Evolutionary conservation across 2,329 filamentous ascomycete species (phyloP).

Genomic region (Seiridium unicorne): DNA sequence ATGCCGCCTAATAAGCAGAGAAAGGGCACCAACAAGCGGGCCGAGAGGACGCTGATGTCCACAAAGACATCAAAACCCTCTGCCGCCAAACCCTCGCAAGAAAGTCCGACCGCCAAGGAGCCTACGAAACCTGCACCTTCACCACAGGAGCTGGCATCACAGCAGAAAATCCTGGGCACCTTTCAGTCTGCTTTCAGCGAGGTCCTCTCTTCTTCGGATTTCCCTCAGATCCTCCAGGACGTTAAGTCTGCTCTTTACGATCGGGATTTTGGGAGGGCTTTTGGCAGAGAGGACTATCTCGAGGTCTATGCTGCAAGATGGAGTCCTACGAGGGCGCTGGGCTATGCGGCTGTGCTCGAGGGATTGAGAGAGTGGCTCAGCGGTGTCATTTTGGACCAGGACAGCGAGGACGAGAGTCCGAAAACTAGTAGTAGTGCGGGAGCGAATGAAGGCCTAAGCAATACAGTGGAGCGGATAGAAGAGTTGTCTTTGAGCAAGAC

Average conservation of each 20-base stretch:
- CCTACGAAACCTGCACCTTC: neutral
- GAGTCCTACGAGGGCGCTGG: constrained; percentile 83
- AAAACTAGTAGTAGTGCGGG: constrained; percentile 1
- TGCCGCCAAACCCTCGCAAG: neutral
- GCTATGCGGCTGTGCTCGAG: constrained; percentile 64
- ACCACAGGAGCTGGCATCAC: constrained; percentile 29
- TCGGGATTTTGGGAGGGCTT: constrained; percentile 80
- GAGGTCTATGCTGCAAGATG: constrained; percentile 85
- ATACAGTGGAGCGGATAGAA: neutral
- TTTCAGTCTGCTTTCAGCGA: constrained; percentile 65
- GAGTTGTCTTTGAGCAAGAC: neutral
- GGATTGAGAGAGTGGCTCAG: constrained; percentile 33
- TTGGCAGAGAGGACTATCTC: constrained; percentile 68
- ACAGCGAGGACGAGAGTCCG: neutral
- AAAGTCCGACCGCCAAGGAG: neutral
- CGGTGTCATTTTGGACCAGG: constrained; percentile 17
- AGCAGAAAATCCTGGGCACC: constrained; percentile 71
- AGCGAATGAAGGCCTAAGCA: neutral
- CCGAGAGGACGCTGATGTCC: neutral
- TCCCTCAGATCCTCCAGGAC: constrained; percentile 65
- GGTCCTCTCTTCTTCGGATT: constrained; percentile 43
- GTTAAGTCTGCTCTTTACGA: constrained; percentile 85
- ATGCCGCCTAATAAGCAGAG: neutral
- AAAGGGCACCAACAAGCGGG: constrained; percentile 1
- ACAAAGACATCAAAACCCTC: neutral